phyloP scores from a whole-genome alignment of 2,329 filamentous ascomycete genomes.

The Verticillium nonalfalfae region DNA sequence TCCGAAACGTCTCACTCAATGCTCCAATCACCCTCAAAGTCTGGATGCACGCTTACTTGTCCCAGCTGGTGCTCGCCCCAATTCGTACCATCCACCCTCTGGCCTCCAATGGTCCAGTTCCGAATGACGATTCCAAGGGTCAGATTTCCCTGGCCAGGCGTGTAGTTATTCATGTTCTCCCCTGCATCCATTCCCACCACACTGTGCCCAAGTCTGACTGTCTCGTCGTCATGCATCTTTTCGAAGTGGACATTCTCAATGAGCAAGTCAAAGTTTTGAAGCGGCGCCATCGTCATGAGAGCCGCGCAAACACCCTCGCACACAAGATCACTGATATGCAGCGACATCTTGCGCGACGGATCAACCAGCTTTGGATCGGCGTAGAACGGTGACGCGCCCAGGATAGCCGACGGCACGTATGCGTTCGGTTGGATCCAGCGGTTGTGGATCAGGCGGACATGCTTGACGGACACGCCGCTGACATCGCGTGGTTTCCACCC shows the following conservation, averaged over 20 bases:
- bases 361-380: slow-evolving; percentile 8
- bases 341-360: not conserved
- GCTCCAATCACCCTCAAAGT: not conserved
- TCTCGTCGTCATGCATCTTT: not conserved
- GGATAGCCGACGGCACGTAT: slow-evolving; percentile 14
- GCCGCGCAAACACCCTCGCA: slow-evolving; percentile 5
- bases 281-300: slow-evolving; percentile 2
- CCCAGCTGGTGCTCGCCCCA: not conserved
- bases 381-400: slow-evolving; percentile 16
- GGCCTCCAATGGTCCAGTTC: slow-evolving; percentile 4
- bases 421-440: slow-evolving; percentile 13
- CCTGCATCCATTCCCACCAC: slow-evolving; percentile 3
- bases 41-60: slow-evolving; percentile 2
- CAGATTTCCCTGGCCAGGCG: slow-evolving; percentile 3
- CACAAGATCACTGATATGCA: not conserved
- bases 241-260: slow-evolving; percentile 4
- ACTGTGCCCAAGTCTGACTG: not conserved
- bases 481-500: slow-evolving; percentile 24
- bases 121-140: slow-evolving; percentile 1
- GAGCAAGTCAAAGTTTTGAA: slow-evolving; percentile 1
- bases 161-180: slow-evolving; percentile 2
- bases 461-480: slow-evolving; percentile 17
- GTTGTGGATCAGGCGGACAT: slow-evolving; percentile 19
- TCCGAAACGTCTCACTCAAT: not conserved
- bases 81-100: not conserved